Percentiles rank a stretch among this genome's conserved stretches.
phyloP scores from a whole-genome alignment of 768 basidiomycete genomes.

The Exsudoporus frostii region DNA sequence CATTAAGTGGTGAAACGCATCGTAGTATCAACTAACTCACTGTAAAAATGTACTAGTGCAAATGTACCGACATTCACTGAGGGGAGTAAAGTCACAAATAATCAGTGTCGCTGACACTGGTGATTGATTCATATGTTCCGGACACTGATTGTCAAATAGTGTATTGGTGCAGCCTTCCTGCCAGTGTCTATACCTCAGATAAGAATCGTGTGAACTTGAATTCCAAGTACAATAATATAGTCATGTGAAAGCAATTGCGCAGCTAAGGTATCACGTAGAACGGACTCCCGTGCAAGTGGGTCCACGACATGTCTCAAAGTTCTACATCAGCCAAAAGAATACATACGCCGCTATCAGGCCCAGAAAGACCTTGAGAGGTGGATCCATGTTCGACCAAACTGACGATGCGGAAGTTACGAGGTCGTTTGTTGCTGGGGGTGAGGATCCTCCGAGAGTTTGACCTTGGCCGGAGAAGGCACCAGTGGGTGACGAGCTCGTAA shows the following conservation, averaged over 20 bases:
- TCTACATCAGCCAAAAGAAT: conserved; percentile 45
- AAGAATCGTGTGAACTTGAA: background rate
- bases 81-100: too few relatives aligned
- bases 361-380: conserved; percentile 65
- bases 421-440: conserved; percentile 36
- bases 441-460: conserved; percentile 60
- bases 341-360: conserved; percentile 62
- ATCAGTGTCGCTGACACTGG: too few relatives aligned
- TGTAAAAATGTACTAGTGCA: background rate
- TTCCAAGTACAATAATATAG: background rate
- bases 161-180: background rate
- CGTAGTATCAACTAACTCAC: background rate
- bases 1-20: background rate
- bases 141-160: too few relatives aligned
- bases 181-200: background rate
- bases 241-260: background rate
- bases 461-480: conserved; percentile 69
- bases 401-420: conserved; percentile 34
- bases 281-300: background rate
- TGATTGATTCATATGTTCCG: too few relatives aligned
- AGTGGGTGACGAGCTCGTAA: conserved; percentile 40
- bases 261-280: background rate
- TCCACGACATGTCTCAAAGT: background rate
- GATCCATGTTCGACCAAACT: conserved; percentile 50
- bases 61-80: conserved; percentile 1